Evolutionary conservation across 441 rosid species (phyloP).

Genomic region (Bocquillonia castaneifolia): DNA sequence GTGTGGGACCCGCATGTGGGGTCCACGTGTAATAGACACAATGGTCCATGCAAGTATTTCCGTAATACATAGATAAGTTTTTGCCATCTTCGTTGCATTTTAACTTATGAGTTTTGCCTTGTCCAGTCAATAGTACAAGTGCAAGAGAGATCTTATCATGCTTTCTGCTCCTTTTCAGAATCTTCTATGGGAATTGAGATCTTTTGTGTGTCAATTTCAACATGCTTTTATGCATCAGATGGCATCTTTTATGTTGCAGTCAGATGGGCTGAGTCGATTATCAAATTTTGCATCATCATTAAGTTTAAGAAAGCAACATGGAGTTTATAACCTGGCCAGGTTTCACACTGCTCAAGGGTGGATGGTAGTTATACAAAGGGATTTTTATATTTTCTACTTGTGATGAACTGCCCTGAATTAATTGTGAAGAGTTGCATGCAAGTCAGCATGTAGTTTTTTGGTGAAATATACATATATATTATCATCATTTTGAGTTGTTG

Average conservation of each 20-base stretch:
- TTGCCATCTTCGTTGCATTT: not conserved
- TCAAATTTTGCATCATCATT: slow-evolving; percentile 3
- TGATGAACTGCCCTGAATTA: not conserved
- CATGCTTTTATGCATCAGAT: slow-evolving; percentile 12
- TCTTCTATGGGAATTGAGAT: slow-evolving; percentile 7
- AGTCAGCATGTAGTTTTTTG: not conserved
- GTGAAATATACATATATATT: slow-evolving; percentile 9
- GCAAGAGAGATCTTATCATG: not conserved
- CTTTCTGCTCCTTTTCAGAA: slow-evolving; percentile 20
- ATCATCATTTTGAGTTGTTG: slow-evolving; percentile 8
- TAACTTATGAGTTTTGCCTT: not conserved
- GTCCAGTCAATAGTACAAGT: not conserved
- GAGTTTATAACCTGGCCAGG: not conserved
- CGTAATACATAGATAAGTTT: not conserved
- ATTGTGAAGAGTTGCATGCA: not conserved
- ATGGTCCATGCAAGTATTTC: no score
- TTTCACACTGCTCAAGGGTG: slow-evolving; percentile 2
- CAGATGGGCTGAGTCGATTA: not conserved
- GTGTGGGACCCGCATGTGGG: no score
- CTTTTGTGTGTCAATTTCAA: slow-evolving; percentile 3
- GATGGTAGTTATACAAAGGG: not conserved
- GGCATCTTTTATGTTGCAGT: not conserved
- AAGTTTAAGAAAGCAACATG: slow-evolving; percentile 10
- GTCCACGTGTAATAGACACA: no score
- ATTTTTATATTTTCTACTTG: not conserved